These are phyloP conservation scores for Penicillium griseofulvum DNA, from an alignment of 2,329 filamentous ascomycete species.

Conservation along the genomic window DNA sequence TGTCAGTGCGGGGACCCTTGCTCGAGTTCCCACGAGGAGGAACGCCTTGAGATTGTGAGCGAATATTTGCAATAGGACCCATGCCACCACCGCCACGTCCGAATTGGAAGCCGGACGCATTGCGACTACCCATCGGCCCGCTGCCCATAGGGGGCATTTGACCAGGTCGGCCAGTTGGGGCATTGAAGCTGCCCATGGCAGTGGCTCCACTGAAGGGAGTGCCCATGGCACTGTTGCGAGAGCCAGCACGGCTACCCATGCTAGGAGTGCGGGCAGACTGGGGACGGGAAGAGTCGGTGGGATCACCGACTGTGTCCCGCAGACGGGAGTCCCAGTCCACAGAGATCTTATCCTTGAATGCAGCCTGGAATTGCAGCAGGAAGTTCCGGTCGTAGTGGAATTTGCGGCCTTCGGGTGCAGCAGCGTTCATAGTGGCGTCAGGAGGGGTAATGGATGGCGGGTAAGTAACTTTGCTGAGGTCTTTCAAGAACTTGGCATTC, in stretches of 20 bases:
- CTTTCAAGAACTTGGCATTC: conserved; percentile 81
- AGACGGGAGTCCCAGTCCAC: conserved; percentile 89
- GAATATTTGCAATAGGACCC: conserved; percentile 39
- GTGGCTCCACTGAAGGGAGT: background rate
- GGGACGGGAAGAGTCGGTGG: conserved; percentile 59
- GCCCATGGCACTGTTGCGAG: conserved; percentile 39
- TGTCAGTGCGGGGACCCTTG: conserved; percentile 49
- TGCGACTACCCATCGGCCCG: conserved; percentile 57
- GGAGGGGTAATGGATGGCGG: conserved; percentile 81
- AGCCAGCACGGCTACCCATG: conserved; percentile 51
- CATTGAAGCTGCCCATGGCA: conserved; percentile 68
- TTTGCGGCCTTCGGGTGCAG: conserved; percentile 69
- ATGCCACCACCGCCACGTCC: conserved; percentile 58
- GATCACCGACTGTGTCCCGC: conserved; percentile 78
- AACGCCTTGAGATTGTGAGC: conserved; percentile 28
- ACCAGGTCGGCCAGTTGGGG: conserved; percentile 43
- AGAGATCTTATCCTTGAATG: conserved; percentile 96
- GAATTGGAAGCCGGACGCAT: conserved; percentile 54
- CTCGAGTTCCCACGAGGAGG: conserved; percentile 62
- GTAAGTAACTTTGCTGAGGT: conserved; percentile 76
- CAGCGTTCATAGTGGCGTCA: conserved; percentile 81
- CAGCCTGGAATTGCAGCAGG: conserved; percentile 90
- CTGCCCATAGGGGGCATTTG: conserved; percentile 67
- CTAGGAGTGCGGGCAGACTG: conserved; percentile 53
- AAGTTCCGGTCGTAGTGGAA: conserved; percentile 97